Evolutionary conservation across 306 rosid species (phyloP), one percentile per base, ranked within the genome.

Genomic region (Cucurbita pepo): DNA sequence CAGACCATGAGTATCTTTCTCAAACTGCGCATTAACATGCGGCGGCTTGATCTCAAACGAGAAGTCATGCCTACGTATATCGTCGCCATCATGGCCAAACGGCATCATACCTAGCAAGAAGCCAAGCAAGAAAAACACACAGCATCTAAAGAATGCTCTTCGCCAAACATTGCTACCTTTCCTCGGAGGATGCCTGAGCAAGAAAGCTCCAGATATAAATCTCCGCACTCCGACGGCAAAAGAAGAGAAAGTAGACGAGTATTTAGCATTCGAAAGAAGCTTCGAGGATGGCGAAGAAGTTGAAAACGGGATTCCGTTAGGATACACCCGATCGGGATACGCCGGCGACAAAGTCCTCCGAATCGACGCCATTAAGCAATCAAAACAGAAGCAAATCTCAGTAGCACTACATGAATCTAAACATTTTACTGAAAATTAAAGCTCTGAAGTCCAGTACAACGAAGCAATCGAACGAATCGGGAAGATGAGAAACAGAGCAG

Each of bases 291-390:
- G 86, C 12, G 95, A 88, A 7, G 86, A 83, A 2, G 79, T 78
- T 2, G 95, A 76, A 60, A 86, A 79, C 10, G 75, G 79, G 45
- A 74, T 77, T 4, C 92, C 96, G 82, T 89, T 89, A 47, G 76
- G 77, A 75, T 81, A 75, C 60, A 69, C 72, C 55, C 95, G 91
- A 76, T 91, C 96, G 19, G 75, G 82, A 76, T 81, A 84, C 36
- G 89, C 92, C 83, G 99, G 99, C 79, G 97, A 91, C 0, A 85
- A 81, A 64, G 96, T 85, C 48, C 99, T 87, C 40, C 99, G 99
- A 71, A 95, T 79, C 48, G 97, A 91, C 67, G 93, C 96, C 99
- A 95, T 95, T 16, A 25, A 45, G 30, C 50, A 21, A 18, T 34
- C 38, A 25, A 34, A 22, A 4, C 38, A 19, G 8, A 62, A 61